These are phyloP conservation scores for Parastagonospora nodorum DNA, from an alignment of 2,329 filamentous ascomycete species.

Conservation along the genomic window DNA sequence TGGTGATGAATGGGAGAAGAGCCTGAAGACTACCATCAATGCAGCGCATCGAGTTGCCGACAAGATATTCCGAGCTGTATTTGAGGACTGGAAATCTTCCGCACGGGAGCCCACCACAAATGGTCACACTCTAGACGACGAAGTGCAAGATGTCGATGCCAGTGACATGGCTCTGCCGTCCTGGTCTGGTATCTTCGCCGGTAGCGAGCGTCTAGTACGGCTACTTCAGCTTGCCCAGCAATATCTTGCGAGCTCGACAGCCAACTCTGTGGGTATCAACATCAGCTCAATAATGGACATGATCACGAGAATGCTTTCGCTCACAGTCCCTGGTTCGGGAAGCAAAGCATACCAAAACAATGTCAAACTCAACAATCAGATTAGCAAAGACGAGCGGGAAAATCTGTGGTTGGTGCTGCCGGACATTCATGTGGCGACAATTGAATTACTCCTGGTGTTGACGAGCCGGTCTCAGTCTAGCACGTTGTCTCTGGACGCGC, in stretches of 20 bases:
- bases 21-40: slow-evolving; percentile 65
- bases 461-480: slow-evolving; percentile 63
- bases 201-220: slow-evolving; percentile 69
- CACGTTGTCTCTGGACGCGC: slow-evolving; percentile 64
- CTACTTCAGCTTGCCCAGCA: slow-evolving; percentile 69
- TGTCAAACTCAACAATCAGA: slow-evolving; percentile 70
- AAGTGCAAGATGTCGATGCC: slow-evolving; percentile 46
- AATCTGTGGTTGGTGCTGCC: slow-evolving; percentile 76
- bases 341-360: slow-evolving; percentile 43
- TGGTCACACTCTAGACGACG: slow-evolving; percentile 33
- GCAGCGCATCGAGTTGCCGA: slow-evolving; percentile 74
- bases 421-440: slow-evolving; percentile 72
- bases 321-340: slow-evolving; percentile 59
- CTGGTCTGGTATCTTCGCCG: slow-evolving; percentile 78
- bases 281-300: slow-evolving; percentile 72
- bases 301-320: slow-evolving; percentile 69
- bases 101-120: slow-evolving; percentile 47
- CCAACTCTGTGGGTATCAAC: slow-evolving; percentile 68
- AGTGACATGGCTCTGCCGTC: slow-evolving; percentile 60
- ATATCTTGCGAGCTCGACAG: slow-evolving; percentile 68
- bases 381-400: slow-evolving; percentile 79
- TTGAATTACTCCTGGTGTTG: slow-evolving; percentile 66
- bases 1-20: slow-evolving; percentile 77
- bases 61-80: slow-evolving; percentile 75
- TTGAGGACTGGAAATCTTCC: slow-evolving; percentile 80